These are phyloP conservation scores for Yamadazyma dendronema DNA, from an alignment of 1,139 yeast species.

Conservation along the genomic window DNA sequence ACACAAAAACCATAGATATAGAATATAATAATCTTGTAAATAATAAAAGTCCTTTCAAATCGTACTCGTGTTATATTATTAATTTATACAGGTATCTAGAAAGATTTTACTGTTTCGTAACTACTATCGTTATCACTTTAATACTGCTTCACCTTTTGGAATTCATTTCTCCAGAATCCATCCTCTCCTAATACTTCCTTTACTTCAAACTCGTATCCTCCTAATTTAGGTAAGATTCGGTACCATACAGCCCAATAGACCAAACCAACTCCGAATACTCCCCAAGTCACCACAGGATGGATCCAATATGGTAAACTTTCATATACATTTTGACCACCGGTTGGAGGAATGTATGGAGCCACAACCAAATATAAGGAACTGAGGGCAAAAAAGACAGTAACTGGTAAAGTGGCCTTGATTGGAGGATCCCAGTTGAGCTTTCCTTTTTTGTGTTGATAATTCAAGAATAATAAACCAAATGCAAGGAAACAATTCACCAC, in stretches of 20 bases:
- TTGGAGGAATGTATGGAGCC: slow-evolving; percentile 83
- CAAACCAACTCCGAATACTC: slow-evolving; percentile 69
- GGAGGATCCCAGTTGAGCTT: slow-evolving; percentile 70
- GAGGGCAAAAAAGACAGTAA: slow-evolving; percentile 61
- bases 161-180: slow-evolving; percentile 73
- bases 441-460: slow-evolving; percentile 52
- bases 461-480: slow-evolving; percentile 39
- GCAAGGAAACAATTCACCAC: slow-evolving; percentile 49
- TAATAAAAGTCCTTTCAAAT: not conserved
- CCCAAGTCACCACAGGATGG: slow-evolving; percentile 84
- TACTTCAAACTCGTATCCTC: slow-evolving; percentile 57
- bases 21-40: slow-evolving; percentile 38
- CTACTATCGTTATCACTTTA: not conserved
- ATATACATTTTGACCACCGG: slow-evolving; percentile 64
- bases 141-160: slow-evolving; percentile 37
- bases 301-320: slow-evolving; percentile 69
- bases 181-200: slow-evolving; percentile 64
- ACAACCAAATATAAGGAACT: slow-evolving; percentile 69
- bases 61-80: not conserved
- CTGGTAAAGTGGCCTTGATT: slow-evolving; percentile 63
- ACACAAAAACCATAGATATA: slow-evolving; percentile 65
- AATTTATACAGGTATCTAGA: not conserved
- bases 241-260: slow-evolving; percentile 73
- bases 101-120: not conserved
- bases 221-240: slow-evolving; percentile 53